phyloP scores from a whole-genome alignment of 2,329 filamentous ascomycete species.

The Colletotrichum sp. region DNA sequence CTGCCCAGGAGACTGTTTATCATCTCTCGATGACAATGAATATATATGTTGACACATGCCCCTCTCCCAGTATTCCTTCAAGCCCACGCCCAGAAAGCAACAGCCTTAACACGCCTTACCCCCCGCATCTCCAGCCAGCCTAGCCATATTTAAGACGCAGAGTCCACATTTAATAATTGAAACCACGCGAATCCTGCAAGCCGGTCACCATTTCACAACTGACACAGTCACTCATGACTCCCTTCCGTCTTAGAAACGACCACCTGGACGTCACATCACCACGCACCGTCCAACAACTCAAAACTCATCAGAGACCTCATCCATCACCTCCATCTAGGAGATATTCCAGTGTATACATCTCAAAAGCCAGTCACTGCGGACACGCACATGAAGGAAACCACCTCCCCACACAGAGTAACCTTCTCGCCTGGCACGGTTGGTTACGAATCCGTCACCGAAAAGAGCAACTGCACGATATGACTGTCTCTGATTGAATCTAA shows the following conservation, averaged over 20 bases:
- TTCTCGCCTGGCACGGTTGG: neutral
- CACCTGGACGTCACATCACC: neutral
- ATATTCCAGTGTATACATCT: neutral
- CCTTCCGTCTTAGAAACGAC: neutral
- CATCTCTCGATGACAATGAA: neutral
- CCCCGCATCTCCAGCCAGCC: neutral
- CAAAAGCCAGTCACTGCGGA: too few species aligned
- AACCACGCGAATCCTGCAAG: neutral
- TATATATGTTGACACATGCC: neutral
- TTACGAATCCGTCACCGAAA: neutral
- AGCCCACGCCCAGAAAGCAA: neutral
- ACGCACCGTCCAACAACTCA: neutral
- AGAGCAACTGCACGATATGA: accelerated
- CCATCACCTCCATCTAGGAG: neutral
- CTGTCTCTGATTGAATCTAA: too few species aligned
- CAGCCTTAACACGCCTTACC: neutral
- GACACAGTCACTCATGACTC: neutral
- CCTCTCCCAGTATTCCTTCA: neutral
- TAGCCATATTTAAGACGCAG: too few species aligned
- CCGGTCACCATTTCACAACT: too few species aligned
- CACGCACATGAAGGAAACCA: neutral
- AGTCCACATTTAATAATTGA: too few species aligned
- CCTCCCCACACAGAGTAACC: accelerated
- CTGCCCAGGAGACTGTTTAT: too few species aligned
- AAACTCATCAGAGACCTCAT: accelerated